A percentile compares a stretch with the other conserved stretches of the same genome.
Evolutionary conservation across 2,329 filamentous ascomycete species (phyloP).

Genomic region (Fusarium sp.): DNA sequence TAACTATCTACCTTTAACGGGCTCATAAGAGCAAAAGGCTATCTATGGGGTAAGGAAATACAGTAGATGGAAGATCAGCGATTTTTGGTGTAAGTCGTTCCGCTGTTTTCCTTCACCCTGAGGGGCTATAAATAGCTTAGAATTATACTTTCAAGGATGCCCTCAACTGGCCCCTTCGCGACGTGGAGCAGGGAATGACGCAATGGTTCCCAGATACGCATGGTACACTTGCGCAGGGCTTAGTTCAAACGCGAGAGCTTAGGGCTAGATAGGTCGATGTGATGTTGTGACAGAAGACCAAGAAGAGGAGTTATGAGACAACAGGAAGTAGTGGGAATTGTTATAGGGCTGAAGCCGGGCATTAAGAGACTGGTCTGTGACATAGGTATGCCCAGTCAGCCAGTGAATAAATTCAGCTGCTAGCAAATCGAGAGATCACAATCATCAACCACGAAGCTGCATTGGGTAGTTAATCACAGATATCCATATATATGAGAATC

Average conservation of each 20-base stretch:
- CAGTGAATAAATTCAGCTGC: neutral
- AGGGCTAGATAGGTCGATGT: neutral
- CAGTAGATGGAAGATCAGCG: no score
- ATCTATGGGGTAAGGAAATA: no score
- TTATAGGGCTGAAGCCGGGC: neutral
- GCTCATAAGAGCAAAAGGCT: no score
- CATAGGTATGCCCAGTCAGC: neutral
- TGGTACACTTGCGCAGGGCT: neutral
- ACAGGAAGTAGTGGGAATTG: neutral
- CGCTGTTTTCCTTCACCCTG: no score
- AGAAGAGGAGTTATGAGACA: neutral
- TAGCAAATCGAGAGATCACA: neutral
- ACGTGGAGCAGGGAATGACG: neutral
- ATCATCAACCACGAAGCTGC: neutral
- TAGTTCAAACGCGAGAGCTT: neutral
- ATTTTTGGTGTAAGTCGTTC: no score
- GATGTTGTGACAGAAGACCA: neutral
- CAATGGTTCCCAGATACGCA: neutral
- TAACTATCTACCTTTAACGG: no score
- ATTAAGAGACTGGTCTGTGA: no score
- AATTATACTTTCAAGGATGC: neutral
- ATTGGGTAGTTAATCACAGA: neutral
- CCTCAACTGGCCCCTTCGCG: rapidly evolving
- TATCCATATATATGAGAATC: rapidly evolving
- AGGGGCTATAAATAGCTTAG: no score